phyloP scores from a whole-genome alignment of 495 filamentous ascomycete genomes.

The Aspergillus indologenus region DNA sequence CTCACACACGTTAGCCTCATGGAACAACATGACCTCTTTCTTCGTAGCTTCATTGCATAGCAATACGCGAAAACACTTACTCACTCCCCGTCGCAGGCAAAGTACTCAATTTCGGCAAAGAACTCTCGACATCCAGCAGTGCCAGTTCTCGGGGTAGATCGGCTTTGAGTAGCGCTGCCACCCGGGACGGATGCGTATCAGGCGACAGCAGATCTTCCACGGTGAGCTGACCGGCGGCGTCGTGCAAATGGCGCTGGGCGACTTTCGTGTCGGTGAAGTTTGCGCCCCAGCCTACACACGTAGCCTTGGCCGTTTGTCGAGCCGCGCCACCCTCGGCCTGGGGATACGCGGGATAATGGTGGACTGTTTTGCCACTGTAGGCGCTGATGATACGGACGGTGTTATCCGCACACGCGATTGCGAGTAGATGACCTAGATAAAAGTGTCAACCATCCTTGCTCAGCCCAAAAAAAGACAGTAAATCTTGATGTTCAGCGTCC shows the following conservation, averaged over 20 bases:
- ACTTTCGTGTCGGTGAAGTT: conserved; percentile 60
- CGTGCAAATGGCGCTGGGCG: conserved; percentile 41
- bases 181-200: conserved; percentile 37
- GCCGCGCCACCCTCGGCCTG: conserved; percentile 26
- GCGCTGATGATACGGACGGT: conserved; percentile 67
- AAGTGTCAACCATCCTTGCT: background rate
- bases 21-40: background rate
- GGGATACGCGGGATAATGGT: conserved; percentile 52
- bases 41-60: background rate
- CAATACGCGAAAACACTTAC: conserved; percentile 25
- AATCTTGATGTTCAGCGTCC: no score
- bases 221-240: conserved; percentile 37
- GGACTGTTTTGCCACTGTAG: conserved; percentile 73
- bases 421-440: conserved; percentile 61
- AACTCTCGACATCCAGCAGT: conserved; percentile 73
- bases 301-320: conserved; percentile 38
- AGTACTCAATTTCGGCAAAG: conserved; percentile 74
- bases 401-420: conserved; percentile 73
- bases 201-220: conserved; percentile 45
- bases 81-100: conserved; percentile 55
- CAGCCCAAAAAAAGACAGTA: background rate
- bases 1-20: background rate
- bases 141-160: conserved; percentile 78
- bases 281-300: conserved; percentile 69
- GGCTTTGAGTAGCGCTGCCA: conserved; percentile 39